phyloP scores from a whole-genome alignment of 306 rosid genomes.

The Lithocarpus polystachyus region DNA sequence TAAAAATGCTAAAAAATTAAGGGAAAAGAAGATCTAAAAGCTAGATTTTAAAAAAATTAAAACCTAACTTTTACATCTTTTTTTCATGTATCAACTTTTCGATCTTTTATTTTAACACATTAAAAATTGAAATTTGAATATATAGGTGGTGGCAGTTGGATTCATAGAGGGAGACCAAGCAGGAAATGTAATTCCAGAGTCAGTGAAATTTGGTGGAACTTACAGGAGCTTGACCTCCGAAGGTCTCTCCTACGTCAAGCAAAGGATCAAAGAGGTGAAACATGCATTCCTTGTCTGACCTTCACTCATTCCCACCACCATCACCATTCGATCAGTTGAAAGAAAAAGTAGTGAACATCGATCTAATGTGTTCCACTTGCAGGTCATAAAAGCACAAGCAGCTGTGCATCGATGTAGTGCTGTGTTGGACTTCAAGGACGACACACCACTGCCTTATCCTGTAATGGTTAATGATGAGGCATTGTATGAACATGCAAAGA shows the following conservation, averaged over 20 bases:
- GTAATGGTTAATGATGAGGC: constrained; percentile 40
- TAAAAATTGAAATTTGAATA: not conserved
- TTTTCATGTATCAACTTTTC: too few species aligned
- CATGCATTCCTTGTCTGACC: not conserved
- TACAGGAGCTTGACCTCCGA: constrained; percentile 30
- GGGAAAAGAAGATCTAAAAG: too few species aligned
- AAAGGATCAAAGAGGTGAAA: constrained; percentile 41
- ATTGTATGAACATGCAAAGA: constrained; percentile 38
- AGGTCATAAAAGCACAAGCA: constrained; percentile 43
- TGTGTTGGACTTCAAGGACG: constrained; percentile 43
- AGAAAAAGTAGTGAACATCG: not conserved
- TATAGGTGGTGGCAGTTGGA: constrained; percentile 38
- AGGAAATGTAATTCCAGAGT: constrained; percentile 23
- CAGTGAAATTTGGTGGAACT: constrained; percentile 35
- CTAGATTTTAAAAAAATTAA: too few species aligned
- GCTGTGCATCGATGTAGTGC: constrained; percentile 34
- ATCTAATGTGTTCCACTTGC: not conserved
- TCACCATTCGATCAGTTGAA: not conserved
- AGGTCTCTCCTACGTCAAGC: constrained; percentile 28
- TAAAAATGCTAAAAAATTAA: too few species aligned
- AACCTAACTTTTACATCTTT: too few species aligned
- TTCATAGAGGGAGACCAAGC: constrained; percentile 34
- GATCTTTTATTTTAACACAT: too few species aligned
- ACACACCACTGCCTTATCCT: constrained; percentile 35
- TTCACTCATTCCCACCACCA: not conserved